phyloP scores from a whole-genome alignment of 805 yeast species.

The Metahyphopichia silvanorum region DNA sequence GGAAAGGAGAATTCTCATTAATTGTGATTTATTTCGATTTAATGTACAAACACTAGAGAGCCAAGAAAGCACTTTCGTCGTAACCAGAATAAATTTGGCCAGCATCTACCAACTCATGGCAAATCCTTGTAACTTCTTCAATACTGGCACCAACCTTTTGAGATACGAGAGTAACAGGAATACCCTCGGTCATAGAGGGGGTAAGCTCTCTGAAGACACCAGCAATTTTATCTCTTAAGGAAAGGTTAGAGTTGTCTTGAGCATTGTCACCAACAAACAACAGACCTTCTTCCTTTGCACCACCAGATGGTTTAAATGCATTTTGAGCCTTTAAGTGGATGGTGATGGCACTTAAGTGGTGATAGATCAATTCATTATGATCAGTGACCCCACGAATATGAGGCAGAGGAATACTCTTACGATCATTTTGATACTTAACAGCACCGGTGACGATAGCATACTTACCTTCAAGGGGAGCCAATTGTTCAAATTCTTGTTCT shows the following conservation, averaged over 20 bases:
- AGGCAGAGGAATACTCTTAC: conserved; percentile 63
- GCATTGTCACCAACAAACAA: conserved; percentile 28
- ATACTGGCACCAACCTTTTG: conserved; percentile 51
- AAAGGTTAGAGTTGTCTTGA: conserved; percentile 19
- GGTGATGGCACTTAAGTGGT: conserved; percentile 60
- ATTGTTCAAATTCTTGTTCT: conserved; percentile 27
- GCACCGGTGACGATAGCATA: conserved; percentile 56
- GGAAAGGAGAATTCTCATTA: not conserved
- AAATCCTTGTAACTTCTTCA: conserved; percentile 47
- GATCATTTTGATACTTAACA: conserved; percentile 56
- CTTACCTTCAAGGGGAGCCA: conserved; percentile 43
- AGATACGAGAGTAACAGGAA: conserved; percentile 61
- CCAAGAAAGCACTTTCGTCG: conserved; percentile 61
- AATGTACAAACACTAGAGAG: conserved; percentile 12
- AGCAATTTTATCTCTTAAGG: conserved; percentile 43
- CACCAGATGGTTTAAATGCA: conserved; percentile 14
- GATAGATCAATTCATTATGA: conserved; percentile 67
- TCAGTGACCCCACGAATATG: conserved; percentile 54
- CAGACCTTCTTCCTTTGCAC: conserved; percentile 17
- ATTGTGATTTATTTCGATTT: not conserved
- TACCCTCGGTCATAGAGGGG: conserved; percentile 68
- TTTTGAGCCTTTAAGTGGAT: conserved; percentile 57
- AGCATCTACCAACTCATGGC: conserved; percentile 57
- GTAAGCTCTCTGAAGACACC: conserved; percentile 49
- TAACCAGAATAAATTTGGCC: conserved; percentile 69